phyloP scores from a whole-genome alignment of 495 filamentous ascomycete genomes.

The Aspergillus nanangensis region DNA sequence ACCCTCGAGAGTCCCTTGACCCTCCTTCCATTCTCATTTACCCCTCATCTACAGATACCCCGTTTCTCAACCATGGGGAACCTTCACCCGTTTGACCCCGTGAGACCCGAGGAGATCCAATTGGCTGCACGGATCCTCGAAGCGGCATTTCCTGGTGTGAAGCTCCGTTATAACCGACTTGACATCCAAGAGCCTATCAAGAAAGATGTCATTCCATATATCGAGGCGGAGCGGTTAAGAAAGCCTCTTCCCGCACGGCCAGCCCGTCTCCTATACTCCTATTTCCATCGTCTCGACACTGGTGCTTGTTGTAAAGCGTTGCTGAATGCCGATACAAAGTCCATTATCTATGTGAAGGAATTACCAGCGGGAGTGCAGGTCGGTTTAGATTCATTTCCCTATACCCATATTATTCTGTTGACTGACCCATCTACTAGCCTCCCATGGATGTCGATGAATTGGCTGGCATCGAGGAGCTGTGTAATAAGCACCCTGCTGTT shows the following conservation, averaged over 20 bases:
- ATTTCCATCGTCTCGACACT: slow-evolving; percentile 39
- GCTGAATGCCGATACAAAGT: slow-evolving; percentile 37
- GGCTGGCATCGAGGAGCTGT: slow-evolving; percentile 35
- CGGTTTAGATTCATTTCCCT: not conserved
- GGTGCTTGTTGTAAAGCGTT: slow-evolving; percentile 39
- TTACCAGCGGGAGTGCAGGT: slow-evolving; percentile 40
- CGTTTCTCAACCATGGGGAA: slow-evolving; percentile 7
- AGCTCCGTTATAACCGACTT: slow-evolving; percentile 41
- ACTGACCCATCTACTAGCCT: too few species aligned
- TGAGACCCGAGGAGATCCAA: slow-evolving; percentile 38
- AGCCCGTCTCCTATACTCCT: slow-evolving; percentile 33
- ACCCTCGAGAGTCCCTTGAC: too few species aligned
- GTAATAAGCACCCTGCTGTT: slow-evolving; percentile 37
- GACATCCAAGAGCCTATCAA: slow-evolving; percentile 42
- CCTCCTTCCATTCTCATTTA: too few species aligned
- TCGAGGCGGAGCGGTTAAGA: slow-evolving; percentile 35
- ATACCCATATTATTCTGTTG: not conserved
- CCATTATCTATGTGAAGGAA: slow-evolving; percentile 34
- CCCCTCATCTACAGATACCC: not conserved
- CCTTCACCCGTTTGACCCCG: slow-evolving; percentile 41
- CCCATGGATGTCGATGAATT: slow-evolving; percentile 40
- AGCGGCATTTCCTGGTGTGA: slow-evolving; percentile 33
- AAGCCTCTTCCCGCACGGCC: slow-evolving; percentile 30
- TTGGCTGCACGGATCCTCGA: slow-evolving; percentile 35
- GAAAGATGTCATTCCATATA: slow-evolving; percentile 36